Base-by-base conservation (phyloP, 2,329 filamentous ascomycete species). In the Fusarium sp. region DNA sequence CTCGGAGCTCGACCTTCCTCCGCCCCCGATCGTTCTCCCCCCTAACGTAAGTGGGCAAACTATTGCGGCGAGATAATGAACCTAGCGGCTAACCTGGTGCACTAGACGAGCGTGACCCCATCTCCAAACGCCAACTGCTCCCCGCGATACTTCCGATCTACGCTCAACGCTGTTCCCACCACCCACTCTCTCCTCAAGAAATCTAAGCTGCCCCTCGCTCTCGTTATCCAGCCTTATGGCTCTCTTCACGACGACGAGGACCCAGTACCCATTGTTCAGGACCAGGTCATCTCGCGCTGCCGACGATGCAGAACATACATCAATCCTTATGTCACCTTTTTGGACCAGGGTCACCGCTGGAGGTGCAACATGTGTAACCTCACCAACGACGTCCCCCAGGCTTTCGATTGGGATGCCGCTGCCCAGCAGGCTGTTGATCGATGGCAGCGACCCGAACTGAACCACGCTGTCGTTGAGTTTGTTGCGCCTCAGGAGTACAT, bases 341-440 rank as follows among this genome's bases (percentile, higher is more conserved):
- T 99, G 71, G 97, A 99, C 79, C 95, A 98, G 81, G 97, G 97
- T 56, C 97, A 99, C 85, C 91, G 97, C 81, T 99, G 97, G 97
- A 93, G 96, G 80, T 99, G 97, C 87, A 99, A 99, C 85, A 98
- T 99, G 95, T 99, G 97, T 84, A 98, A 98, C 84, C 88, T 99
- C 75, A 98, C 95, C 77, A 99, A 99, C 82, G 97, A 99, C 79
- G 96, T 98, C 43, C 97, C 97, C n/a, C 97, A 99, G 84, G 95
- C 95, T 41, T 99, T 99, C 77, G 97, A 99, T 82, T 99, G 97
- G 97, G 97, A 99, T 84, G 92, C 95, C 37, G 93, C 94, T 52
- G 89, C 95, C 64, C 96, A 98, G 84, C 95, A 97, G 87, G 93
- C 92, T 62, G 92, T 97, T 60, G 96, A 99, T 82, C 89, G 97